Evolutionary conservation across 495 filamentous ascomycete genomes (phyloP), one percentile per base, ranked within the genome.

Genomic region (Annulohypoxylon bovei): DNA sequence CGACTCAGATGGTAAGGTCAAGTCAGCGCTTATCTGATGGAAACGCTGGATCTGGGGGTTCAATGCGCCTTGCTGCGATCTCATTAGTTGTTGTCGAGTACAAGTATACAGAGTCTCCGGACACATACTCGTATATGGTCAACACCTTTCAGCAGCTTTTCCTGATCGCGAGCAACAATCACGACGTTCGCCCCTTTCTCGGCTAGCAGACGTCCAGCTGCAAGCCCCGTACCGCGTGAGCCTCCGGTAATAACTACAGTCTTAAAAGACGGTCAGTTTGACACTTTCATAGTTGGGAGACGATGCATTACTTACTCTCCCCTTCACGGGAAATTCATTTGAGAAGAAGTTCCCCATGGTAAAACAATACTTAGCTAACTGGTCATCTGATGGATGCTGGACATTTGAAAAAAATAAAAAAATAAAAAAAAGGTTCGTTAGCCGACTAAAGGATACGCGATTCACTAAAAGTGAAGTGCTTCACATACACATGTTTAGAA

Each of bases 221-320:
- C 86, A 72, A 86, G 85, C 40, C 93, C 93, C 87, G 94, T 91
- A 33, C 93, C 93, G 71, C 92, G 88, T 4, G 93, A 97, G 53
- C 88, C 93, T 44, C 93, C 93, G 2, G 93, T 97, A 62, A 97
- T 84, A 9, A 96, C 75, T 18, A 92, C 86, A 1, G 89, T 92
- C 92, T 93, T 52, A 4, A 6, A 28, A 28, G 12, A n/a, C n/a
- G n/a, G n/a, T 52, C 93, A 56, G 14, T 35, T 25, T 44, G 65
- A 46, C 32, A 52, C 39, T 9, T 68, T 57, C 4, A 32, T 60
- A 7, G n/a, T 59, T 4, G 53, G 35, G 0, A 16, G 20, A 6
- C 14, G 56, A 25, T 58, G 12, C 30, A 12, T 47, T 22, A 81
- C 80, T 72, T 83, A 93, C 91, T 73, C 86, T 84, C 50, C 91